These are phyloP conservation scores for Arachis monticola DNA, from an alignment of 331 rosid species.

Conservation along the genomic window DNA sequence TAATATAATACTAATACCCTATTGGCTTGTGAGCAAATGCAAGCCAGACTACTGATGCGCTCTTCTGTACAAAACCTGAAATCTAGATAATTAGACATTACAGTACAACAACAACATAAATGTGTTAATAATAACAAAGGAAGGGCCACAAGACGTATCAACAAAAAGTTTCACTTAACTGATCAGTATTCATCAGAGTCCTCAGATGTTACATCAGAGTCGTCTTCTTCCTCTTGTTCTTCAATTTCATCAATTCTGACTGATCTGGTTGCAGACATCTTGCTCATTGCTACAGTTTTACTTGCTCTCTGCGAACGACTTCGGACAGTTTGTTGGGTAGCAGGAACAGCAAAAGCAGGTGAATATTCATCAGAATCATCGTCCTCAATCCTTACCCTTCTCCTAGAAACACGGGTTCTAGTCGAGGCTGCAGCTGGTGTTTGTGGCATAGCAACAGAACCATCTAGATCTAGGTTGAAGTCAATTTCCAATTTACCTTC, in stretches of 20 bases:
- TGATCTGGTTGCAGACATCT: conserved; percentile 55
- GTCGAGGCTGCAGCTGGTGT: conserved; percentile 66
- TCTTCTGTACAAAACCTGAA: conserved; percentile 44
- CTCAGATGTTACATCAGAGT: conserved; percentile 58
- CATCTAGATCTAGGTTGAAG: conserved; percentile 57
- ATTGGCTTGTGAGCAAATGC: conserved; percentile 18
- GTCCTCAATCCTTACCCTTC: conserved; percentile 65
- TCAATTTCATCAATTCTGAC: conserved; percentile 49
- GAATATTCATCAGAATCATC: conserved; percentile 70
- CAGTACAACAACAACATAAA: conserved; percentile 41
- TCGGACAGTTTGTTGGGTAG: conserved; percentile 37
- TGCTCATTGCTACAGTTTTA: conserved; percentile 79
- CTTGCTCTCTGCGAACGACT: conserved; percentile 87
- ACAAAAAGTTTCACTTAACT: conserved; percentile 24
- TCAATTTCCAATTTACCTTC: conserved; percentile 71
- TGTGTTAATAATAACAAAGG: conserved; percentile 19
- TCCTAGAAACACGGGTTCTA: conserved; percentile 58
- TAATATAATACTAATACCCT: conserved; percentile 23
- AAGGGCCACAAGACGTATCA: conserved; percentile 16
- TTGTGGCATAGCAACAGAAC: conserved; percentile 50
- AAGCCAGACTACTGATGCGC: conserved; percentile 23
- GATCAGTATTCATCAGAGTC: conserved; percentile 57
- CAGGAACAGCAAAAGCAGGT: conserved; percentile 61
- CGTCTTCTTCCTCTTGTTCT: conserved; percentile 55
- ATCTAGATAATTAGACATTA: conserved; percentile 38